Percentiles rank a stretch among this genome's conserved stretches.
These are phyloP conservation scores for Atalantia buxifolia DNA, from an alignment of 345 rosid genomes.

Conservation along the genomic window DNA sequence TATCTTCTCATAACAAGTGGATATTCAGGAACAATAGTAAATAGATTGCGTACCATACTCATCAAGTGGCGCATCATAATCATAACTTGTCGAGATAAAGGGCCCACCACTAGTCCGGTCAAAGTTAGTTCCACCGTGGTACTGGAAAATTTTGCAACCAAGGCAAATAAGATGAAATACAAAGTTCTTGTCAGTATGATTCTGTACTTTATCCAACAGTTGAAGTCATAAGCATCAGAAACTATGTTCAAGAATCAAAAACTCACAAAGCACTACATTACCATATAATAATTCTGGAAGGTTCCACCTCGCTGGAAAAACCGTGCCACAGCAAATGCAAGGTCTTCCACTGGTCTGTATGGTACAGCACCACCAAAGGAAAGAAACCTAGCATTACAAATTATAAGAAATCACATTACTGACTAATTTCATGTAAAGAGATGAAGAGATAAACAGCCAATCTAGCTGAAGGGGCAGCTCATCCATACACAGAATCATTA, in stretches of 20 bases:
- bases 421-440: not conserved
- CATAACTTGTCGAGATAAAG: constrained; percentile 87
- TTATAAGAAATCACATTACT: constrained; percentile 8
- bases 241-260: not conserved
- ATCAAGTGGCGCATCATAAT: constrained; percentile 95
- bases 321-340: constrained; percentile 90
- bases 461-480: not conserved
- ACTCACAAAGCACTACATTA: constrained; percentile 23
- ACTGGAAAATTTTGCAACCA: constrained; percentile 40
- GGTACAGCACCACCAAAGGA: constrained; percentile 82
- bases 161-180: constrained; percentile 12
- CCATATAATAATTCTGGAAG: constrained; percentile 97
- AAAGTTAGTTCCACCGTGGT: constrained; percentile 97
- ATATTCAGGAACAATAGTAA: not conserved
- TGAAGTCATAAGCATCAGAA: not conserved
- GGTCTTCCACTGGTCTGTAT: constrained; percentile 84
- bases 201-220: not conserved
- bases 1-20: not conserved
- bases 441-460: not conserved
- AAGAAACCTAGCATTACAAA: constrained; percentile 51
- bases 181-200: constrained; percentile 7
- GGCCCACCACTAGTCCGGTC: constrained; percentile 86
- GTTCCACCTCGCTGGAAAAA: constrained; percentile 95
- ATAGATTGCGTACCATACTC: constrained; percentile 65
- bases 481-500: constrained; percentile 7